Evolutionary conservation across 306 rosid genomes (phyloP).

Genomic region (Inga oerstediana): DNA sequence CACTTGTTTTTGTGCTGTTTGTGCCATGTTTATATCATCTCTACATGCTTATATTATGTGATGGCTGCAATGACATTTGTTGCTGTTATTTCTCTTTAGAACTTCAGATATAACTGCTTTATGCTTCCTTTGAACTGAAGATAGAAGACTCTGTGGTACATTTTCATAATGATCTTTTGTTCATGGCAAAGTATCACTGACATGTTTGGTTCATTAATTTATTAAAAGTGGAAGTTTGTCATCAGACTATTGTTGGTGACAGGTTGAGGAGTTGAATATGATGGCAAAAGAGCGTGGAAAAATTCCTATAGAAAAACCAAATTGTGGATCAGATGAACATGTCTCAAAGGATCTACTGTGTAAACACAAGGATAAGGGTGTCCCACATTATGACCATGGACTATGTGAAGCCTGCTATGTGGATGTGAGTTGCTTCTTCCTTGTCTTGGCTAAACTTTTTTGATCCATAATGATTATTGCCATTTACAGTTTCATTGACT

Average conservation of each 20-base stretch:
- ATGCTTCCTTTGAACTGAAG: constrained; percentile 15
- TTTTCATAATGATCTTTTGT: background rate
- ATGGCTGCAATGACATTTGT: background rate
- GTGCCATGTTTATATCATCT: constrained; percentile 2
- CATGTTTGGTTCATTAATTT: background rate
- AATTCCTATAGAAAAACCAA: constrained; percentile 25
- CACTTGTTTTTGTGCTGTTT: background rate
- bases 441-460: constrained; percentile 11
- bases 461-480: constrained; percentile 14
- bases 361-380: constrained; percentile 52
- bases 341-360: constrained; percentile 52
- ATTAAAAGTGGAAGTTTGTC: constrained; percentile 33
- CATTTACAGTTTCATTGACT: constrained; percentile 26
- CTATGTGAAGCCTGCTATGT: constrained; percentile 74
- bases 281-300: constrained; percentile 56
- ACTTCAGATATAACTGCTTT: background rate
- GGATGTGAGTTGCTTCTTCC: constrained; percentile 55
- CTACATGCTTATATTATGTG: background rate
- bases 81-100: background rate
- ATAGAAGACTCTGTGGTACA: constrained; percentile 7
- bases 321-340: constrained; percentile 34
- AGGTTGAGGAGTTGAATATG: constrained; percentile 58
- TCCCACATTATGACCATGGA: constrained; percentile 68
- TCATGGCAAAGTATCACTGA: background rate
- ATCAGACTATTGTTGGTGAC: constrained; percentile 12